Percentiles rank a stretch among this genome's conserved stretches.
These are phyloP conservation scores for Talaromyces marneffei DNA, from an alignment of 2,329 filamentous ascomycete species.

Conservation along the genomic window DNA sequence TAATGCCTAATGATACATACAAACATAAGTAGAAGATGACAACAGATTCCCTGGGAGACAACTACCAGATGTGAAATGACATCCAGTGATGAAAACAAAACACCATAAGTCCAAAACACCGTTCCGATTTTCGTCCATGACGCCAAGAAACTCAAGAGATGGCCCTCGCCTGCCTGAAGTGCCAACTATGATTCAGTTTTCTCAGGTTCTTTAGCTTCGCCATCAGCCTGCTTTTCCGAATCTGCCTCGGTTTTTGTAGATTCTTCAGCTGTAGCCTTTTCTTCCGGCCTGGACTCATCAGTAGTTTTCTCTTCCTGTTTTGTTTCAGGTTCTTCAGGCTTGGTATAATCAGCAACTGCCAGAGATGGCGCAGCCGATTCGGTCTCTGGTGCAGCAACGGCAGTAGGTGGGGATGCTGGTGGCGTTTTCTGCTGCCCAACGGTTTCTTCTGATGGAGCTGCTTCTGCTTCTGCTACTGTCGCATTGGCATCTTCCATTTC, in stretches of 20 bases:
- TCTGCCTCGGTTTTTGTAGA: conserved; percentile 25
- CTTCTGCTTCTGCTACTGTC: conserved; percentile 17
- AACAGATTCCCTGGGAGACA: conserved; percentile 5
- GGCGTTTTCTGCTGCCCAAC: conserved; percentile 25
- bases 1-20: conserved; percentile 13
- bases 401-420: conserved; percentile 19
- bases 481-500: conserved; percentile 35
- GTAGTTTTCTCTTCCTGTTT: conserved; percentile 16
- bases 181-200: conserved; percentile 28
- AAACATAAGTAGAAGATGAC: conserved; percentile 15
- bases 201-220: conserved; percentile 26
- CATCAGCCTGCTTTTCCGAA: conserved; percentile 25
- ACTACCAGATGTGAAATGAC: not conserved
- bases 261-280: conserved; percentile 1
- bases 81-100: conserved; percentile 17
- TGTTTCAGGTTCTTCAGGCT: conserved; percentile 11
- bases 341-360: conserved; percentile 19
- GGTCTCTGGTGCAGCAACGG: conserved; percentile 16
- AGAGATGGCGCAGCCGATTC: conserved; percentile 19
- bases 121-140: conserved; percentile 22
- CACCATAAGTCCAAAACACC: conserved; percentile 30
- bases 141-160: conserved; percentile 15
- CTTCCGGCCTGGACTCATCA: conserved; percentile 1
- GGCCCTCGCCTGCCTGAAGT: not conserved
- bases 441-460: conserved; percentile 17